Percentiles rank a stretch among this genome's conserved stretches.
Conservation (phyloP, 1,139 yeast genomes). For the Pichia sp. region DNA sequence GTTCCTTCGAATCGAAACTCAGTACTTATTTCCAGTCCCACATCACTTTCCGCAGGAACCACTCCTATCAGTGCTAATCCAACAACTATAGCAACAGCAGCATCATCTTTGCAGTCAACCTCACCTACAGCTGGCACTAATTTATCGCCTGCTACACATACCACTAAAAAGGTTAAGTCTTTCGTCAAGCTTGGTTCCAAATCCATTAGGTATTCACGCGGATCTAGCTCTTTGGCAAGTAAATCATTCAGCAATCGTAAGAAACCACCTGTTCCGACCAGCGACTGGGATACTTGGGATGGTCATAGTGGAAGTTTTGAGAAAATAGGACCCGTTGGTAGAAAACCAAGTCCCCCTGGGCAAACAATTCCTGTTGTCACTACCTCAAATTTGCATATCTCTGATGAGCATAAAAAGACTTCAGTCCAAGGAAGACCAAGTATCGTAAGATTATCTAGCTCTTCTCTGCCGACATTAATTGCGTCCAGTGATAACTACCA, state of each 20-base stretch:
- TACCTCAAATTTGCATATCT: conserved; percentile 27
- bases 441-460: background rate
- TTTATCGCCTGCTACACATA: background rate
- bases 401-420: conserved; percentile 6
- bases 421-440: background rate
- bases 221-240: background rate
- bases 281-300: conserved; percentile 17
- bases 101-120: background rate
- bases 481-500: background rate
- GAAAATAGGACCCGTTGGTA: conserved; percentile 32
- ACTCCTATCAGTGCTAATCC: conserved; percentile 4
- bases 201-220: conserved; percentile 10
- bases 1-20: conserved; percentile 4
- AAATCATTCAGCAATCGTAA: conserved; percentile 7
- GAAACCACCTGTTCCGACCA: background rate
- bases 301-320: conserved; percentile 27
- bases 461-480: conserved; percentile 3
- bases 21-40: background rate
- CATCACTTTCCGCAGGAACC: background rate
- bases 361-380: conserved; percentile 32
- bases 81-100: background rate
- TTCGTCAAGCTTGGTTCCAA: conserved; percentile 15
- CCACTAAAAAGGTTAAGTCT: conserved; percentile 11
- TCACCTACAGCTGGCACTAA: background rate
- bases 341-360: conserved; percentile 31